Evolutionary conservation across 2,329 filamentous ascomycete species (phyloP).

Genomic region (Stenocarpella maydis): DNA sequence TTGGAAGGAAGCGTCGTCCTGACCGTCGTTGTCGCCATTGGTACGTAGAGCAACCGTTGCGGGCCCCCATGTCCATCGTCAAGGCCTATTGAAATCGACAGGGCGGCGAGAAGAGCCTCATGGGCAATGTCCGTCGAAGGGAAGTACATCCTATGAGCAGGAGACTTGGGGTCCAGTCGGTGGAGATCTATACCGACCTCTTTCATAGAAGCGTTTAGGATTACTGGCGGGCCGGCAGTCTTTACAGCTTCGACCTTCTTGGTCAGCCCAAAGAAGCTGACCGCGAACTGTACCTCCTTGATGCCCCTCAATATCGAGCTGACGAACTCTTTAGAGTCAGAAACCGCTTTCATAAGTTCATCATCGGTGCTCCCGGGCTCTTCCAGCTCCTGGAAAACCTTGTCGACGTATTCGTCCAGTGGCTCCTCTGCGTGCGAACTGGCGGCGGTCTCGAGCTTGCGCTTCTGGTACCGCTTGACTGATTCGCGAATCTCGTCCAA

Average conservation of each 20-base stretch:
- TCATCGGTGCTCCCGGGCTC: conserved; percentile 71
- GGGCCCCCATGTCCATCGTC: conserved; percentile 89
- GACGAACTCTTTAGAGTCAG: conserved; percentile 91
- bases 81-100: conserved; percentile 90
- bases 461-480: conserved; percentile 62
- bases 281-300: conserved; percentile 94
- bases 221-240: conserved; percentile 73
- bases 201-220: conserved; percentile 91
- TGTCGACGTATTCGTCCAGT: conserved; percentile 71
- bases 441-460: conserved; percentile 48
- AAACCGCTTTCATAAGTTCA: conserved; percentile 80
- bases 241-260: conserved; percentile 77
- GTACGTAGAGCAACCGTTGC: conserved; percentile 89
- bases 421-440: conserved; percentile 51
- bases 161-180: conserved; percentile 88
- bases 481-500: conserved; percentile 83
- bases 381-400: conserved; percentile 78
- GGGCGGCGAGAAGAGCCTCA: conserved; percentile 88
- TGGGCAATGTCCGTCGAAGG: conserved; percentile 91
- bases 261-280: conserved; percentile 88
- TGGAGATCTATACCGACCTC: conserved; percentile 94
- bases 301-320: conserved; percentile 90
- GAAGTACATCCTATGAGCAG: conserved; percentile 98
- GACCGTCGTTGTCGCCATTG: conserved; percentile 95
- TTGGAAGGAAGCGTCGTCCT: conserved; percentile 95